Evolutionary conservation across 371 early-diverging fungal species (phyloP).

Genomic region (Saksenaea vasiformis): DNA sequence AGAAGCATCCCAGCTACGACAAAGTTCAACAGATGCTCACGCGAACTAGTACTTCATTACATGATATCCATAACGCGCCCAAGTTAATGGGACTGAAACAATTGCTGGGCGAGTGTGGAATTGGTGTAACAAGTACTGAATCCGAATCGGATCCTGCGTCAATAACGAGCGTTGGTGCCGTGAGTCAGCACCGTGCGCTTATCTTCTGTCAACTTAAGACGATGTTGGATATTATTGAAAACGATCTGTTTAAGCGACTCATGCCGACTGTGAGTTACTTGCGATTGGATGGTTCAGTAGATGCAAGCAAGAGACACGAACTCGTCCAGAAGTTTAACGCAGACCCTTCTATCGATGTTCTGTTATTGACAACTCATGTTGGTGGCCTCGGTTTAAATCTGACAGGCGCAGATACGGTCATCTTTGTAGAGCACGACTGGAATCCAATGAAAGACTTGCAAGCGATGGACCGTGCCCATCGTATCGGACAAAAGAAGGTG

Average conservation of each 20-base stretch:
- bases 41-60: slow-evolving; percentile 66
- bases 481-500: slow-evolving; percentile 97
- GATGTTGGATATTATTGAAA: slow-evolving; percentile 97
- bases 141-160: slow-evolving; percentile 50
- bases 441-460: slow-evolving; percentile 98
- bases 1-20: slow-evolving; percentile 81
- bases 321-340: slow-evolving; percentile 95
- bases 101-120: slow-evolving; percentile 90
- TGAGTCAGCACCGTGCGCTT: slow-evolving; percentile 91
- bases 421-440: slow-evolving; percentile 99
- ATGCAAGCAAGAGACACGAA: slow-evolving; percentile 82
- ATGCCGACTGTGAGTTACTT: slow-evolving; percentile 92
- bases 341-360: slow-evolving; percentile 94
- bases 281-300: slow-evolving; percentile 97
- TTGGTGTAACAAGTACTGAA: slow-evolving; percentile 66
- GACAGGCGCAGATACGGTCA: slow-evolving; percentile 99
- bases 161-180: slow-evolving; percentile 57
- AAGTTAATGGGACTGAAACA: slow-evolving; percentile 91
- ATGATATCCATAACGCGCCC: slow-evolving; percentile 90
- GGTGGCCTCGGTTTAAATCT: slow-evolving; percentile 99
- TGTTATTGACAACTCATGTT: slow-evolving; percentile 96
- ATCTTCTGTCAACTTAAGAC: slow-evolving; percentile 97
- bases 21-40: slow-evolving; percentile 64
- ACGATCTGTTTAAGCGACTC: slow-evolving; percentile 77
- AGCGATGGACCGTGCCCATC: slow-evolving; percentile 98